Base-by-base conservation (phyloP, 495 filamentous ascomycete genomes). In the Immersiella caudata region DNA sequence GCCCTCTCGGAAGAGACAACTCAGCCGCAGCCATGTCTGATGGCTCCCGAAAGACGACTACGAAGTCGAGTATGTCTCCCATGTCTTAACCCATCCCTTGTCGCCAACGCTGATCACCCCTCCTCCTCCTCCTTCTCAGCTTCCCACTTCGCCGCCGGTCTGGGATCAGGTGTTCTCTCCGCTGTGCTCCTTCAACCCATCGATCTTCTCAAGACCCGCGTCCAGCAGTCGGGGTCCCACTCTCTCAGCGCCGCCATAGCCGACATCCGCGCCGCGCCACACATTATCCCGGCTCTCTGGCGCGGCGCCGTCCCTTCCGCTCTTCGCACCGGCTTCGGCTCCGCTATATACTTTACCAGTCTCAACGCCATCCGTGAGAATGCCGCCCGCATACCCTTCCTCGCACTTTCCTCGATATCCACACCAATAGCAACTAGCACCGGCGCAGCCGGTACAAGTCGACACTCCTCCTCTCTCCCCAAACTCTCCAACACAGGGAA, bases 201-300 rank as follows among this genome's bases (percentile, higher is more conserved):
- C 75, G 95, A 98, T 78, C 91, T 98, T 22, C 89, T 99, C 78
- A 99, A 99, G 81, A 99, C 90, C 46, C 93, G 96, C 55, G 87
- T 98, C 64, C 95, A 99, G 73, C 92, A 95, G 76, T 85, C 86
- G 58, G 85, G 85, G 66, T 58, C 70, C 0, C 76, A 82, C 66
- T 88, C 93, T 16, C 86, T 97, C 62, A 77, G 88, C 71, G 79
- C 82, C 29, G 91, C 91, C 14, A 75, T 97, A 73, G 88, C 88
- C 74, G 80, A 87, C 22, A 91, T 97, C 72, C 89, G 90, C 24
- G 74, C 74, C 49, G 80, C 80, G 1, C 81, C 80, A 8, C 78
- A 79, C 52, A 75, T 81, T 52, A 77, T 95, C 65, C 84, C 87
- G 51, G 83, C 86, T n/a, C 86, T 99, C 76, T 99, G 96, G 96